Conservation (phyloP, 1,139 yeast species). For the Suhomyces yuchorum region DNA sequence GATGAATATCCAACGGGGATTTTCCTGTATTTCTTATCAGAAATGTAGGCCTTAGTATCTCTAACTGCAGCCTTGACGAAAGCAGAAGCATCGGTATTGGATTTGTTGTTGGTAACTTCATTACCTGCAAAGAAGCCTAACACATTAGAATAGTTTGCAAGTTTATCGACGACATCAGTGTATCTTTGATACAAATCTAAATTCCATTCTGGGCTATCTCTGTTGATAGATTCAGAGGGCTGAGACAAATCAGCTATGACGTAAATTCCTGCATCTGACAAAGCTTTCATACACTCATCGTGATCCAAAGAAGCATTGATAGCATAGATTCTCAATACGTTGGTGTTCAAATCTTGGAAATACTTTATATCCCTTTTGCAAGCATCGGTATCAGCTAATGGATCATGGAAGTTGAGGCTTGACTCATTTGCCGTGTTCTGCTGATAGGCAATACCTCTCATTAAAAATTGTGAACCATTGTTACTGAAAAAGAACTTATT, state of each 20-base stretch:
- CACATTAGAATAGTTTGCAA: constrained; percentile 78
- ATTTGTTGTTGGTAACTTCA: constrained; percentile 64
- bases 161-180: constrained; percentile 79
- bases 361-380: constrained; percentile 82
- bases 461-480: constrained; percentile 48
- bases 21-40: constrained; percentile 59
- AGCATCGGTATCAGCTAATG: constrained; percentile 66
- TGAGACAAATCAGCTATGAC: constrained; percentile 85
- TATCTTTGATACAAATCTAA: constrained; percentile 68
- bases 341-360: constrained; percentile 75
- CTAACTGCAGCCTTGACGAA: constrained; percentile 90
- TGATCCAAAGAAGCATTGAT: constrained; percentile 78
- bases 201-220: constrained; percentile 76
- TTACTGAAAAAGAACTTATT: constrained; percentile 48
- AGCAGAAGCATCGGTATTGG: constrained; percentile 68
- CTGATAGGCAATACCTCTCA: constrained; percentile 52
- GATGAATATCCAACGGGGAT: constrained; percentile 95
- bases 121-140: constrained; percentile 94
- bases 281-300: constrained; percentile 83
- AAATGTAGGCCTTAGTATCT: constrained; percentile 83
- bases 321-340: constrained; percentile 74
- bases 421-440: constrained; percentile 38
- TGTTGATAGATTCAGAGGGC: constrained; percentile 73
- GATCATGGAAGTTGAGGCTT: constrained; percentile 63
- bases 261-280: constrained; percentile 87